These are phyloP conservation scores for Bassia scoparia DNA, from an alignment of 148 eudicot species.

Conservation along the genomic window DNA sequence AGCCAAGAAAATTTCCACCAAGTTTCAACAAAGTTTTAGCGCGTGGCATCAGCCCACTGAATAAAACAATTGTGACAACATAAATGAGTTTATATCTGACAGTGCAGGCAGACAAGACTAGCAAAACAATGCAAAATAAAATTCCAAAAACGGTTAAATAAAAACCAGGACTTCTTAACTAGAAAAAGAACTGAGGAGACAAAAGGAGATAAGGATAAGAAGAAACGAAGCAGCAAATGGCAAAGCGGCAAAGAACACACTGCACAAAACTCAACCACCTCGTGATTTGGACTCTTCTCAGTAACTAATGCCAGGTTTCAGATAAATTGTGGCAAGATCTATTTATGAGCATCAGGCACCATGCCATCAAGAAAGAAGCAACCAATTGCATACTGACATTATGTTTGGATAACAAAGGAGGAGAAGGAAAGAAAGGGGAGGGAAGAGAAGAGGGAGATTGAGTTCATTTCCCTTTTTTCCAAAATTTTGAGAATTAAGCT, in stretches of 20 bases:
- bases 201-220: background rate
- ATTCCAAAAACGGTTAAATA: background rate
- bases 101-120: background rate
- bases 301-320: background rate
- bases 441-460: too few relatives aligned
- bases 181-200: background rate
- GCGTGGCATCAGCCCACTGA: slow-evolving; percentile 92
- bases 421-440: too few relatives aligned
- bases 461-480: too few relatives aligned
- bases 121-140: background rate
- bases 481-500: too few relatives aligned
- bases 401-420: too few relatives aligned
- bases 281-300: background rate
- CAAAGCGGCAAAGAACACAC: background rate
- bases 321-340: background rate
- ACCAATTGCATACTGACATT: too few relatives aligned
- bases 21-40: slow-evolving; percentile 70
- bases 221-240: background rate
- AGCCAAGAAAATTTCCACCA: slow-evolving; percentile 83
- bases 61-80: slow-evolving; percentile 8
- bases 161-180: background rate
- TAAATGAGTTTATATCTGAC: background rate
- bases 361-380: background rate
- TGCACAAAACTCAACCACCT: background rate
- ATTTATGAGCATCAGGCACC: background rate